Conservation (phyloP, 129 eudicot species). For the Flaveria bidentis region DNA sequence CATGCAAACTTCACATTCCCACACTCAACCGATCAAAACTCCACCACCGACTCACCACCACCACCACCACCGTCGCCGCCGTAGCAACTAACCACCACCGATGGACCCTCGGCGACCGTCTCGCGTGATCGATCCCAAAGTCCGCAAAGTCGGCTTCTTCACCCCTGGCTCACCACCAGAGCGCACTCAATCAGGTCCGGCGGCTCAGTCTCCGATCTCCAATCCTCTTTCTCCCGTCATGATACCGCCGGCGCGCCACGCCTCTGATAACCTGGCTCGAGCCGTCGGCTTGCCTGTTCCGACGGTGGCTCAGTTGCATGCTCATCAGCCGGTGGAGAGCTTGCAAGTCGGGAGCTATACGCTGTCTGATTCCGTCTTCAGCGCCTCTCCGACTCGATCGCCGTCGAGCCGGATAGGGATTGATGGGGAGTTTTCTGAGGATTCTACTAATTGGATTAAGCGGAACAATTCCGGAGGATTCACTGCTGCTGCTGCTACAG, state of each 20-base stretch:
- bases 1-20: conserved; percentile 10
- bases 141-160: conserved; percentile 91
- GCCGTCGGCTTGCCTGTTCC: conserved; percentile 49
- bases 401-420: conserved; percentile 36
- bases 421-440: conserved; percentile 61
- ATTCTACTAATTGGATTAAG: conserved; percentile 49
- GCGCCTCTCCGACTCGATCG: conserved; percentile 40
- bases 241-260: conserved; percentile 85
- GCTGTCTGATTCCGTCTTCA: conserved; percentile 45
- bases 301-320: conserved; percentile 23
- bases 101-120: conserved; percentile 86
- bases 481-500: conserved; percentile 29
- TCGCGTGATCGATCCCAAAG: conserved; percentile 74
- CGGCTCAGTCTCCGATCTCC: conserved; percentile 43
- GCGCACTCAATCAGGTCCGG: conserved; percentile 51
- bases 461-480: conserved; percentile 39
- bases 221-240: conserved; percentile 74
- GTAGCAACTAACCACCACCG: conserved; percentile 5
- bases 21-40: conserved; percentile 6
- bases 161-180: conserved; percentile 53
- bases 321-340: conserved; percentile 41
- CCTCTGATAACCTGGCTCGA: conserved; percentile 44
- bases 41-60: neutral
- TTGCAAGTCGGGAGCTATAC: conserved; percentile 57
- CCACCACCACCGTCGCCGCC: conserved; percentile 12